Conservation (phyloP, 257 asterid species). For the Gentiana macrophylla region DNA sequence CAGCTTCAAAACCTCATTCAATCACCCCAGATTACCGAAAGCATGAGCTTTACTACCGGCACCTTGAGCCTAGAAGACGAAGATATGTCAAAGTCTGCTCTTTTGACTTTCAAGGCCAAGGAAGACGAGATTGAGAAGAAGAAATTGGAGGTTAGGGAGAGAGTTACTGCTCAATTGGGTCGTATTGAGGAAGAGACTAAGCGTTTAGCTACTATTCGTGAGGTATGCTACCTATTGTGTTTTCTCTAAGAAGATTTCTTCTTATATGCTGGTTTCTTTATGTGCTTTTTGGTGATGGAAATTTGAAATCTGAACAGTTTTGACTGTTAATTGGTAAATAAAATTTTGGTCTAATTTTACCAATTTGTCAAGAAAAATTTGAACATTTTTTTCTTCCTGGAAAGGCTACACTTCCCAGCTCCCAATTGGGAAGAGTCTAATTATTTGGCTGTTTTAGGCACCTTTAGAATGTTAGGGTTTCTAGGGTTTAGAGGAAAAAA, state of each 20-base stretch:
- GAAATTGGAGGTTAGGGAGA: constrained; percentile 85
- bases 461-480: neutral
- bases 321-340: no score
- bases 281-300: neutral
- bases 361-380: no score
- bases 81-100: constrained; percentile 89
- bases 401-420: neutral
- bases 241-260: neutral
- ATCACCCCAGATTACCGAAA: constrained; percentile 67
- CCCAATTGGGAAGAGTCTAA: neutral
- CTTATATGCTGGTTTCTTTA: constrained; percentile 3
- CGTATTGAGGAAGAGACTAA: constrained; percentile 92
- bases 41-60: constrained; percentile 64
- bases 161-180: constrained; percentile 82
- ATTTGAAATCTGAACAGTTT: no score
- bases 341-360: no score
- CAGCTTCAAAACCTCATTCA: constrained; percentile 55
- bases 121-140: constrained; percentile 98
- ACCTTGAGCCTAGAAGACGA: constrained; percentile 65
- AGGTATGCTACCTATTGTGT: constrained; percentile 29
- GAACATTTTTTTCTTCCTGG: no score
- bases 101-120: constrained; percentile 76
- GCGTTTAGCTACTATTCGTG: constrained; percentile 79
- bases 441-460: neutral
- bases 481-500: neutral